Percentiles rank a stretch among this genome's conserved stretches.
Evolutionary conservation across 345 rosid species (phyloP).

Genomic region (Pistacia integerrima): DNA sequence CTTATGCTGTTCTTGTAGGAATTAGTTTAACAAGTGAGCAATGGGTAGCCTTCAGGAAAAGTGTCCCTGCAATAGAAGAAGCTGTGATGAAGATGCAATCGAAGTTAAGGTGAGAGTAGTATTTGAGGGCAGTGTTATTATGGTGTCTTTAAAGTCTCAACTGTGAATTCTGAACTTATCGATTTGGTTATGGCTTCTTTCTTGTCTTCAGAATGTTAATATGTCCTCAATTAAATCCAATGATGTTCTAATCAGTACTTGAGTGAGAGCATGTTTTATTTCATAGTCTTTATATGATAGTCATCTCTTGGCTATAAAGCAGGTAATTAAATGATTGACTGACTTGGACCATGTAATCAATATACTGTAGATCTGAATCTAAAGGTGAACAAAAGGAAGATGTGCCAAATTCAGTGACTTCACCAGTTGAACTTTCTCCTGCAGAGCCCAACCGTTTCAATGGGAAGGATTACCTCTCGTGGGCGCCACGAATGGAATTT

Average conservation of each 20-base stretch:
- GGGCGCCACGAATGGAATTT: slow-evolving; percentile 67
- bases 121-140: slow-evolving; percentile 1
- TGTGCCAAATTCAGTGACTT: slow-evolving; percentile 32
- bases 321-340: slow-evolving; percentile 21
- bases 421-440: slow-evolving; percentile 33
- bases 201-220: neutral
- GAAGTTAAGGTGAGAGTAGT: slow-evolving; percentile 49
- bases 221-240: neutral
- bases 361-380: slow-evolving; percentile 37
- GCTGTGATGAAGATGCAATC: slow-evolving; percentile 53
- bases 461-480: slow-evolving; percentile 65
- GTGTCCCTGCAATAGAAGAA: slow-evolving; percentile 58
- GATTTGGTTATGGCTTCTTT: neutral
- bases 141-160: slow-evolving; percentile 5
- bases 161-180: neutral
- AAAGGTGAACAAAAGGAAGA: slow-evolving; percentile 29
- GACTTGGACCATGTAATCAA: slow-evolving; percentile 23
- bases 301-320: slow-evolving; percentile 2
- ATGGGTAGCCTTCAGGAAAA: slow-evolving; percentile 56
- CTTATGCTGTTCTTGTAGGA: slow-evolving; percentile 45
- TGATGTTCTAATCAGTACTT: neutral
- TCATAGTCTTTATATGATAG: neutral
- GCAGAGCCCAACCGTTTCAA: slow-evolving; percentile 58
- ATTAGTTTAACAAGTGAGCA: slow-evolving; percentile 51
- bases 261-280: neutral